Conservation (phyloP, 1,284 basidiomycete species). For the Cutaneotrichosporon dermatis region DNA sequence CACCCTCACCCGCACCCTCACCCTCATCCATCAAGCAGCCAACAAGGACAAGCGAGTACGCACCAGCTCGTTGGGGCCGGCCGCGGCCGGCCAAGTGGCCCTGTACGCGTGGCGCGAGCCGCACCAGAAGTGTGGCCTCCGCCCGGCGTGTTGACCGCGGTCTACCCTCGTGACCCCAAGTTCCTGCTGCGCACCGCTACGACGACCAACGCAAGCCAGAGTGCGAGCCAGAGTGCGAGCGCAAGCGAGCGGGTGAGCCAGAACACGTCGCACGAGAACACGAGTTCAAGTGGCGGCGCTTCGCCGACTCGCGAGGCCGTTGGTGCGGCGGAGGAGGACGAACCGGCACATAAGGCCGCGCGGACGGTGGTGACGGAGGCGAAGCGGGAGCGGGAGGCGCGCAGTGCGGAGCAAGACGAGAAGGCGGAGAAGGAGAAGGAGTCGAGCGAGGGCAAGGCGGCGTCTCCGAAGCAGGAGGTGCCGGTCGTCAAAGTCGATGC, state of each 20-base stretch:
- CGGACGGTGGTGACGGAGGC: slow-evolving; percentile 1
- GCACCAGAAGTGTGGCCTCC: slow-evolving; percentile 28
- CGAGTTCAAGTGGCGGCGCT: background rate
- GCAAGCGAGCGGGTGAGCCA: slow-evolving; percentile 1
- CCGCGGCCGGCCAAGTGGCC: background rate
- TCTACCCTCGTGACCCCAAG: slow-evolving; percentile 35
- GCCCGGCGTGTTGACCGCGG: slow-evolving; percentile 21
- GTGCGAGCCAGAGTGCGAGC: too few relatives aligned
- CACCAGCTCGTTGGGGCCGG: background rate
- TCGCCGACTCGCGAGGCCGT: background rate
- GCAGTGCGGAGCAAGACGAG: background rate
- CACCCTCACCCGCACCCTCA: too few relatives aligned
- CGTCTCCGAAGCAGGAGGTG: background rate
- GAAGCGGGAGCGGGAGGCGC: background rate
- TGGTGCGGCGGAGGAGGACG: background rate
- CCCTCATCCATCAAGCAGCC: too few relatives aligned
- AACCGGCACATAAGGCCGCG: slow-evolving; percentile 4
- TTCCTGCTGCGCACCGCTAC: background rate
- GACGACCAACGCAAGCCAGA: too few relatives aligned
- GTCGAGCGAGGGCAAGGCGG: background rate
- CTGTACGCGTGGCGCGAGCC: slow-evolving; percentile 6
- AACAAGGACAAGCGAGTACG: too few relatives aligned
- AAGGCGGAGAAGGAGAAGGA: background rate
- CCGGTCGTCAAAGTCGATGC: background rate
- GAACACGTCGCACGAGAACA: slow-evolving; percentile 9